These are phyloP conservation scores for Fusarium armeniacum DNA, from an alignment of 2,329 filamentous ascomycete species.

Conservation along the genomic window DNA sequence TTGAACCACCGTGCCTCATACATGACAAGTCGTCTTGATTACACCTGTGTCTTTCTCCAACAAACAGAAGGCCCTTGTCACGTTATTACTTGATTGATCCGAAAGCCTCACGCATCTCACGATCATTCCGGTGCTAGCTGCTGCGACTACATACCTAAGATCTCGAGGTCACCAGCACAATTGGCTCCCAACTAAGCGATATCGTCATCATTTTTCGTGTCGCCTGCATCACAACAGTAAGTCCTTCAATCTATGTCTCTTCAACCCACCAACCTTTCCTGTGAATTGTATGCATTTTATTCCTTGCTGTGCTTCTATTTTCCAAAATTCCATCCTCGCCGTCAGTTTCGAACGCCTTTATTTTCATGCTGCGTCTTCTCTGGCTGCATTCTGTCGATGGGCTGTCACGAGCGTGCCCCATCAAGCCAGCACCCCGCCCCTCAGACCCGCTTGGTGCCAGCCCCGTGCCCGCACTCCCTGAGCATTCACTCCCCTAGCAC, in stretches of 20 bases:
- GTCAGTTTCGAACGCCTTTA: constrained; percentile 18
- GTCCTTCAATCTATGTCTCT: constrained; percentile 26
- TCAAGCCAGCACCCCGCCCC: constrained; percentile 52
- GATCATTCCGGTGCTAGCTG: constrained; percentile 47
- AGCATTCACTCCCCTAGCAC: constrained; percentile 44
- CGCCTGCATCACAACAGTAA: constrained; percentile 34
- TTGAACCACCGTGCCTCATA: constrained; percentile 32
- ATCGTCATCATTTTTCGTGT: constrained; percentile 45
- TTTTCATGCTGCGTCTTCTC: constrained; percentile 20
- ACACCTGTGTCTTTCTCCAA: constrained; percentile 30
- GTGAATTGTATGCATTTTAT: constrained; percentile 13
- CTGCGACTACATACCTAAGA: constrained; percentile 31
- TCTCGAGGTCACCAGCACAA: constrained; percentile 42
- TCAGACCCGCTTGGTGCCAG: constrained; percentile 52
- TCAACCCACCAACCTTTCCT: constrained; percentile 10
- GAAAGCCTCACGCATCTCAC: constrained; percentile 36
- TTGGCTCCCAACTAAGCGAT: constrained; percentile 37
- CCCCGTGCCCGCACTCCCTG: constrained; percentile 46
- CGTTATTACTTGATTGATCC: constrained; percentile 25
- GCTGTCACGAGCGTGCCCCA: constrained; percentile 54
- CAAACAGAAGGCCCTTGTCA: constrained; percentile 37
- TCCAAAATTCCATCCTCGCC: neutral
- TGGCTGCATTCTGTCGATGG: constrained; percentile 46
- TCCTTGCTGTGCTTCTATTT: neutral
- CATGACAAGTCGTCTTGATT: constrained; percentile 32